Evolutionary conservation across 495 filamentous ascomycete genomes (phyloP), one percentile per base, ranked within the genome.

Genomic region (Lindgomyces ingoldianus): DNA sequence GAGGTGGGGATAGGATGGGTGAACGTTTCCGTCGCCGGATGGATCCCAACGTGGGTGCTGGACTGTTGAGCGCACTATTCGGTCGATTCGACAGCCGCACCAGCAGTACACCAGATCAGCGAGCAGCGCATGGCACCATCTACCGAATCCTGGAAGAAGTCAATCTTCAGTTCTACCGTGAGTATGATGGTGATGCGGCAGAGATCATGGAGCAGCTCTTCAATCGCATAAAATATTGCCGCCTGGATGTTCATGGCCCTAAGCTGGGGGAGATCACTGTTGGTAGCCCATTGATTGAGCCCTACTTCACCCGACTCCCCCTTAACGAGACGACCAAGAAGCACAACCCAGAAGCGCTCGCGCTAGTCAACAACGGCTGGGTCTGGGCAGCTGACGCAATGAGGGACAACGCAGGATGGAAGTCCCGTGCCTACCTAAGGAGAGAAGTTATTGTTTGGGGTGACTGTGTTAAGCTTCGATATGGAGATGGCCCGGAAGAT

Each of bases 361-460:
- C 91, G 2, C 76, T 99, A 18, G 93, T 88, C 29, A 97, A 96
- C 76, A 99, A 99, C 72, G 95, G 95, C 60, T 99, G 95, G 95
- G 91, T 98, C 19, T 99, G 95, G 95, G 91, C 90, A 64, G 92
- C 94, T 14, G 91, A 96, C 72, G 92, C 91, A 0, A 83, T 98
- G 76, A 85, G 89, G 24, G 95, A 99, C 75, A 93, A 96, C 73
- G 95, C 95, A 18, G 95, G 95, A 0, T 88, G 90, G 0, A 75
- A 89, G 42, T 97, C 93, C 1, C 88, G 87, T 42, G 90, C 93
- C 36, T 99, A 99, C 70, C 82, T 98, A 4, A 86, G 91, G 22
- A 85, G 95, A 44, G 91, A 99, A 74, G 91, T 99, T 51, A 98
- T 99, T 66, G 89, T 96, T 39, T 99, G 95, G 95, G 90, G 91